phyloP scores from a whole-genome alignment of 306 rosid species.

The Cotoneaster glaucophyllus region DNA sequence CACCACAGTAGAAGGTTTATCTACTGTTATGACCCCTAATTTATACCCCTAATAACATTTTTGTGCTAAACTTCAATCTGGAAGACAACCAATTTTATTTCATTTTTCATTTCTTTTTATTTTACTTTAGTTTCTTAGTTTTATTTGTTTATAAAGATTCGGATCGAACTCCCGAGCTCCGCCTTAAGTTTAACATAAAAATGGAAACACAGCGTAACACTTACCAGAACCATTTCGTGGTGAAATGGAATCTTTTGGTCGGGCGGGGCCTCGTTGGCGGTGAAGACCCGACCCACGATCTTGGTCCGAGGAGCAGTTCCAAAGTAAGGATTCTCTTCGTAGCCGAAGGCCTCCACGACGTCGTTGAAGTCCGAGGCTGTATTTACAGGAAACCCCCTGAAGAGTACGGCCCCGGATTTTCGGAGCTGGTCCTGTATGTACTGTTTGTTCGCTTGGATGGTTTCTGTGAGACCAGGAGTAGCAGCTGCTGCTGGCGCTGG shows the following conservation, averaged over 20 bases:
- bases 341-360: conserved; percentile 66
- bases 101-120: too few species aligned
- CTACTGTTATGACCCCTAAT: too few species aligned
- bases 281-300: conserved; percentile 74
- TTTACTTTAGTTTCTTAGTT: too few species aligned
- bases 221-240: conserved; percentile 80
- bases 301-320: conserved; percentile 79
- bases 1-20: too few species aligned
- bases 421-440: conserved; percentile 44
- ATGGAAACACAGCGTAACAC: neutral
- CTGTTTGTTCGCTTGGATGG: conserved; percentile 37
- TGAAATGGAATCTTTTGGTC: conserved; percentile 84
- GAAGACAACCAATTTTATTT: too few species aligned
- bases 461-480: conserved; percentile 15
- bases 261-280: conserved; percentile 88
- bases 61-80: too few species aligned
- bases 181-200: too few species aligned
- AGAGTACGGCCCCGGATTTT: conserved; percentile 58
- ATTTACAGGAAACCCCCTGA: conserved; percentile 48
- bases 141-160: too few species aligned
- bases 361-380: conserved; percentile 70
- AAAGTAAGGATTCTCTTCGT: conserved; percentile 75
- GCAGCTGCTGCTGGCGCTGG: neutral
- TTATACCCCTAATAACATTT: too few species aligned
- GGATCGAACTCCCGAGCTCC: too few species aligned